Evolutionary conservation across 2,329 filamentous ascomycete genomes (phyloP), one percentile per base, ranked within the genome.

Genomic region (Lomentospora prolificans): DNA sequence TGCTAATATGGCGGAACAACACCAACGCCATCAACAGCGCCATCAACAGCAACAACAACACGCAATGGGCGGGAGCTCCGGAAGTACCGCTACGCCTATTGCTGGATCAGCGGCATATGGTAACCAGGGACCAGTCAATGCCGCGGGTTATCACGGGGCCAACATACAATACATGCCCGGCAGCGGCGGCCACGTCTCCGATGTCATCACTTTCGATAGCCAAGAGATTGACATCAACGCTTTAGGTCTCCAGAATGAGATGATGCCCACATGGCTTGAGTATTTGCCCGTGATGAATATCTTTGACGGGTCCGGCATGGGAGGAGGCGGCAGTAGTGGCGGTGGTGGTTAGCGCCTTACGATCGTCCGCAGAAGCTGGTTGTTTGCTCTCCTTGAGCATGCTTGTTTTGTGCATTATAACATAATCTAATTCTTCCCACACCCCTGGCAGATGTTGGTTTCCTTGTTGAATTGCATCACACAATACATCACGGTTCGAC

Each of bases 191-290:
- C 19, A 63, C 57, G 24, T 64, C 55, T 70, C 73, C 58, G 72
- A 78, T 50, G 70, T 72, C 60, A 85, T 90, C 70, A 84, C 87
- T 59, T 88, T 91, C 60, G 83, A 89, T 65, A 86, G 82, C 58
- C 86, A 89, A 60, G 86, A 91, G 60, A 82, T 92, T 31, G 86
- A 91, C 60, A 86, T 91, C 75, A 81, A 79, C 24, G 72, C 80
- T 3, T 70, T 90, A 17, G 84, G 82, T 0, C 58, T 77, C 39
- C 71, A 73, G 1, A 79, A 82, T 14, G 85, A 89, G 46, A 80
- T 89, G 69, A 81, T 87, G 75, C 82, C 84, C 0, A 70, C 70
- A 3, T 91, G 87, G 85, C 72, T 90, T 9, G 87, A 89, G 62
- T 88, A 87, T 58, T 71, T 90, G 5, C 85, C 86, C 63, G 77